Evolutionary conservation across 1,284 basidiomycete species (phyloP), one percentile per base, ranked within the genome.

Genomic region (Irpex rosettiformis): DNA sequence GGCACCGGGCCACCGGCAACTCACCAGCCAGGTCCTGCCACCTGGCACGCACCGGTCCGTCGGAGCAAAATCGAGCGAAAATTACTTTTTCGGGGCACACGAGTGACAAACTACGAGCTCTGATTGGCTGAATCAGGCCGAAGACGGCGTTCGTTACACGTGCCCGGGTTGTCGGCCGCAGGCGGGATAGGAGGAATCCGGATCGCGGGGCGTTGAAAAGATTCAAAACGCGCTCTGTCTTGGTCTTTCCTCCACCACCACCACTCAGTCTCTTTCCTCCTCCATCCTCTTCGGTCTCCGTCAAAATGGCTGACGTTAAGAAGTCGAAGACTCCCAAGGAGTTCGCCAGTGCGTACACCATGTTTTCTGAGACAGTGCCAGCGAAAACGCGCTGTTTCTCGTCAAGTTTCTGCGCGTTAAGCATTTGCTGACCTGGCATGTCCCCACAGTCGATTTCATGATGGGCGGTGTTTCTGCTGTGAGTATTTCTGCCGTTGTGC

Each of bases 401-500:
- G 55, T 55, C 33, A 18, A 48, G 10, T 59, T 57, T 57, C 61
- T 55, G 33, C 48, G 48, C 48, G 27, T 37, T 45, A 48, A 37
- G 42, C 10, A 48, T 24, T 57, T 70, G 70, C 76, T 79, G 70
- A 78, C 69, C 70, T 73, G 72, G 72, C 71, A 66, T 62, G 18
- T 55, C 57, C 62, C 25, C 60, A 27, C 70, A 93, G 91, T 85
- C 70, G 92, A 93, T 74, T 94, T 94, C 85, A 73, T 93, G 77
- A 94, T 94, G 91, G 91, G 91, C 75, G 91, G 91, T 88, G 89
- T 94, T 68, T 93, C 91, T 68, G 91, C 91, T 71, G 90, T 93
- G 74, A 56, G 89, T 81, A 29, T 13, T 21, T 57, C 63, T 64
- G 55, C 27, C 43, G 25, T 27, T n/a, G 40, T 3, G 30, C 10